A percentile compares a stretch with the other conserved stretches of the same genome.
Conservation (phyloP, 345 rosid genomes). For the Linum usitatissimum region DNA sequence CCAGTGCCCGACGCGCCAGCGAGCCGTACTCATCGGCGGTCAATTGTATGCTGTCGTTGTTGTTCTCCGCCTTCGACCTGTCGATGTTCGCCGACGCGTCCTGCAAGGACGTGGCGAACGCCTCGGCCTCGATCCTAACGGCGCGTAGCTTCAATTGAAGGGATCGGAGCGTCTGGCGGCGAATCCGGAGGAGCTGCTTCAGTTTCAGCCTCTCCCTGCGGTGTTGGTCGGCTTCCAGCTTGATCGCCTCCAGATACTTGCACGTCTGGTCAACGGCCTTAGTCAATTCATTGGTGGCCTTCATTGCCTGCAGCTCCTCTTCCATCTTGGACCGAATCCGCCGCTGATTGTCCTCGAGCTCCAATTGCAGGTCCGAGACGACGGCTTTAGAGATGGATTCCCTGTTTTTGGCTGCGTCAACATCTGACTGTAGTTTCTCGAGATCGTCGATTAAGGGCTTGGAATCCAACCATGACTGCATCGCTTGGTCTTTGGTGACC, state of each 20-base stretch:
- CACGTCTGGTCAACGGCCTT: conserved; percentile 14
- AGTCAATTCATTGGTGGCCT: conserved; percentile 15
- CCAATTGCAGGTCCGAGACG: conserved; percentile 27
- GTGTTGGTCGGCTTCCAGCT: conserved; percentile 20
- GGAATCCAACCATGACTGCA: conserved; percentile 49
- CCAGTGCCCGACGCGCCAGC: conserved; percentile 30
- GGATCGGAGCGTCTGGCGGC: conserved; percentile 33
- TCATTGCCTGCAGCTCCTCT: conserved; percentile 21
- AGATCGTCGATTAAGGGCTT: conserved; percentile 45
- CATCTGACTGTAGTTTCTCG: conserved; percentile 31
- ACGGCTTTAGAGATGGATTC: conserved; percentile 22
- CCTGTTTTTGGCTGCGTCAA: conserved; percentile 24
- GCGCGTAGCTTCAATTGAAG: conserved; percentile 31
- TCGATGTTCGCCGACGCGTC: conserved; percentile 18
- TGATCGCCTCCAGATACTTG: conserved; percentile 19
- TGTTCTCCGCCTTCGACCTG: conserved; percentile 13
- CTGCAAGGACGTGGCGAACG: conserved; percentile 23
- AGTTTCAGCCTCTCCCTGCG: conserved; percentile 19
- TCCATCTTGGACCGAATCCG: conserved; percentile 19
- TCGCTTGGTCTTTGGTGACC: conserved; percentile 32
- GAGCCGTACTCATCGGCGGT: conserved; percentile 28
- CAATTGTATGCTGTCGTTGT: conserved; percentile 11
- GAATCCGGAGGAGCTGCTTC: conserved; percentile 30
- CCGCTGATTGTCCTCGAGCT: conserved; percentile 19
- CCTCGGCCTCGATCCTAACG: conserved; percentile 33